A percentile compares a stretch with the other conserved stretches of the same genome.
These are phyloP conservation scores for Pedinophyceae sp. DNA, from an alignment of 139 green algal genomes.

Conservation along the genomic window DNA sequence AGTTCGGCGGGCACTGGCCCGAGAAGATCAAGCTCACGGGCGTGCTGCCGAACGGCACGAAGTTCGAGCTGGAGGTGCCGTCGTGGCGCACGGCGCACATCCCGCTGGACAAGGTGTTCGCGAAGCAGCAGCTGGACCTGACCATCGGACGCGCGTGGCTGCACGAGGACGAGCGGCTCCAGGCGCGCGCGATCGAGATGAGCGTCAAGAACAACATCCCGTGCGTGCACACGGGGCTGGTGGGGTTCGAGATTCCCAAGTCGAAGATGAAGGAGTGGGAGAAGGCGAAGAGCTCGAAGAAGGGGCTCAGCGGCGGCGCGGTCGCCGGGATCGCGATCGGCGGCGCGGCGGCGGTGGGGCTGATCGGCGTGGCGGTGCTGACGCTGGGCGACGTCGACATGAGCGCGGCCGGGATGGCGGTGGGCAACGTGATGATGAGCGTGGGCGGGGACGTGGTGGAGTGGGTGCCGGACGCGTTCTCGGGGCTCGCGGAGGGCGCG, in stretches of 20 bases:
- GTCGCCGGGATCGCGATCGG: constrained; percentile 25
- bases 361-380: constrained; percentile 17
- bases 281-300: constrained; percentile 15
- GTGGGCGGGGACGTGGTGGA: constrained; percentile 2
- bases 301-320: background rate
- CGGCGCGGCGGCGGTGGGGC: constrained; percentile 13
- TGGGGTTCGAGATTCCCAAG: constrained; percentile 33
- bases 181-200: constrained; percentile 1
- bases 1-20: constrained; percentile 33
- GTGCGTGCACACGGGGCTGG: constrained; percentile 27
- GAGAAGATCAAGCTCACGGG: constrained; percentile 19
- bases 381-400: constrained; percentile 27
- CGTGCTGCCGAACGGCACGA: constrained; percentile 16
- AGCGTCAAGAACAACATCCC: constrained; percentile 5
- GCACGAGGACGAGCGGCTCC: constrained; percentile 3
- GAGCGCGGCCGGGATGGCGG: constrained; percentile 14
- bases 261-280: constrained; percentile 9
- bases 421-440: constrained; percentile 2
- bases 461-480: background rate
- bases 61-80: constrained; percentile 6
- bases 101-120: constrained; percentile 42
- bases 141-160: constrained; percentile 30
- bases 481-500: background rate
- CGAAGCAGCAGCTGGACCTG: constrained; percentile 38
- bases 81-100: constrained; percentile 10